Evolutionary conservation across 306 rosid genomes (phyloP).

Genomic region (Gastrolobium bilobum): DNA sequence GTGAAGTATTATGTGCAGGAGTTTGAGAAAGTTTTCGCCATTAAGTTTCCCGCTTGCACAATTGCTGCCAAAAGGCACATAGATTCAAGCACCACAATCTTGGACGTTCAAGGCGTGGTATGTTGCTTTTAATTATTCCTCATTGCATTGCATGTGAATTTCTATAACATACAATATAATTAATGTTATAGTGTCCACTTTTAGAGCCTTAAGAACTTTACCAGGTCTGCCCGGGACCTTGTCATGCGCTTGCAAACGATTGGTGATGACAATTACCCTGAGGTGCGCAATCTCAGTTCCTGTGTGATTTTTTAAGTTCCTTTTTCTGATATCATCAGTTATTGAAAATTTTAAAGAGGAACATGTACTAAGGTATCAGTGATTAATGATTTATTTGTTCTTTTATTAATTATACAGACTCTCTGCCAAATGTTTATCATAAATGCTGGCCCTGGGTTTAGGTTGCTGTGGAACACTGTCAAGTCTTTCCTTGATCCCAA

Average conservation of each 20-base stretch:
- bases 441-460: constrained; percentile 98
- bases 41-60: constrained; percentile 94
- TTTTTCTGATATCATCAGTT: constrained; percentile 37
- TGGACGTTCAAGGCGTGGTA: constrained; percentile 99
- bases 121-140: constrained; percentile 50
- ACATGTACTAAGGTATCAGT: constrained; percentile 11
- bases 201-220: constrained; percentile 93
- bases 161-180: not conserved
- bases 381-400: constrained; percentile 28
- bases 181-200: constrained; percentile 43
- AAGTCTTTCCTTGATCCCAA: constrained; percentile 94
- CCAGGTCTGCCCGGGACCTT: constrained; percentile 92
- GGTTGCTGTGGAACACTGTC: constrained; percentile 89
- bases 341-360: constrained; percentile 28
- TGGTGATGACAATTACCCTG: constrained; percentile 97
- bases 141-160: constrained; percentile 24
- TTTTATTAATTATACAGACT: constrained; percentile 66
- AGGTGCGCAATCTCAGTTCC: constrained; percentile 58
- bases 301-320: constrained; percentile 24
- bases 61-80: constrained; percentile 98
- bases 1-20: constrained; percentile 86
- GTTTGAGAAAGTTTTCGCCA: constrained; percentile 86
- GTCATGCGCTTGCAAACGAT: constrained; percentile 83
- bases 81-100: constrained; percentile 92
- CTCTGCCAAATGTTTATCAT: constrained; percentile 95